phyloP scores from a whole-genome alignment of 1,284 basidiomycete genomes.

The Coniophora puteana region DNA sequence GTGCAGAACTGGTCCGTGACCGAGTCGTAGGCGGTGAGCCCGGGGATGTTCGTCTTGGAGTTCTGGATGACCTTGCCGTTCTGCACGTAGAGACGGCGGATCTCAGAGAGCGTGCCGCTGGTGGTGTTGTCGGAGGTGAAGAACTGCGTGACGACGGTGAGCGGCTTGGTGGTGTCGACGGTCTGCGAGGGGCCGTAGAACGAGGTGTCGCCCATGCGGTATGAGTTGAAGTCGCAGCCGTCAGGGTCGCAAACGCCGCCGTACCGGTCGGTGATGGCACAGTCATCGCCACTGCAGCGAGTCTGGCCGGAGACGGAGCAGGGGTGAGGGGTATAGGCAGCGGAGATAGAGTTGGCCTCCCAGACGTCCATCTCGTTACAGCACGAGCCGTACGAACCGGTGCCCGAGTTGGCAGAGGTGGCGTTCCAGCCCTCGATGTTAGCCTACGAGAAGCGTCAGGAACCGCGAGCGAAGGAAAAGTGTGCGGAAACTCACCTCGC shows the following conservation, averaged over 20 bases:
- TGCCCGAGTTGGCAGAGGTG: constrained; percentile 30
- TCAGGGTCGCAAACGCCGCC: constrained; percentile 43
- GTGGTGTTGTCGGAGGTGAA: constrained; percentile 41
- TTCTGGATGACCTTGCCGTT: constrained; percentile 48
- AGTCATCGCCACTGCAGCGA: constrained; percentile 31
- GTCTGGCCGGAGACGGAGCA: constrained; percentile 39
- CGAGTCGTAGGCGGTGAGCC: constrained; percentile 34
- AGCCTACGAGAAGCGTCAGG: constrained; percentile 24
- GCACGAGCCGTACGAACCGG: constrained; percentile 45
- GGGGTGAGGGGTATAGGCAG: constrained; percentile 50
- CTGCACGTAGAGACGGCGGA: constrained; percentile 52
- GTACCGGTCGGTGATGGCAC: constrained; percentile 30
- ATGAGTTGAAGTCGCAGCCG: constrained; percentile 58
- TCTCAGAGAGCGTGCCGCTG: constrained; percentile 43
- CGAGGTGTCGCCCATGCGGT: constrained; percentile 44
- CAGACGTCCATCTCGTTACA: constrained; percentile 59
- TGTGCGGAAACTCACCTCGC: constrained; percentile 33
- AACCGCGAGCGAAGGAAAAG: constrained; percentile 22
- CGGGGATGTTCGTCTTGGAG: constrained; percentile 40
- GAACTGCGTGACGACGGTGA: constrained; percentile 58
- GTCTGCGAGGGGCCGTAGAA: constrained; percentile 46
- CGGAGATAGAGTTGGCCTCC: constrained; percentile 50
- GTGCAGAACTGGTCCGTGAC: constrained; percentile 39
- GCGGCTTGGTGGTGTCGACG: constrained; percentile 40
- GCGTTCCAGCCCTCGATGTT: constrained; percentile 31